Evolutionary conservation across 2,329 filamentous ascomycete genomes (phyloP).

Genomic region (Nemania diffusa): DNA sequence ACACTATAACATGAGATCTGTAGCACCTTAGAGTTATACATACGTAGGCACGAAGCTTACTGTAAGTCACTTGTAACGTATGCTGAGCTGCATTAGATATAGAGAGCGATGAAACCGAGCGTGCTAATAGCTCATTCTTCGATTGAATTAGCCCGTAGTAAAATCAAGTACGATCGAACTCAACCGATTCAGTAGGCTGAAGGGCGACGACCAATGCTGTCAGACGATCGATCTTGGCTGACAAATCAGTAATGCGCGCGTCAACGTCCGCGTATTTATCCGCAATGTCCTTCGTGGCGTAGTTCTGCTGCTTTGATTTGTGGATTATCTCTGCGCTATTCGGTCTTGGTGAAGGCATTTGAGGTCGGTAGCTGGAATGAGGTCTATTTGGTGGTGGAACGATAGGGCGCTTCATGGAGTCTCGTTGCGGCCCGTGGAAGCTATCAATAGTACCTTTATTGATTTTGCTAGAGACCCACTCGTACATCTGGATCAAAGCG

Average conservation of each 20-base stretch:
- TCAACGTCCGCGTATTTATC: slow-evolving; percentile 58
- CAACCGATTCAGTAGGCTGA: slow-evolving; percentile 51
- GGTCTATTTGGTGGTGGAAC: slow-evolving; percentile 42
- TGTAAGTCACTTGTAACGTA: background rate
- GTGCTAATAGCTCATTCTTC: background rate
- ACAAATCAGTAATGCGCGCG: slow-evolving; percentile 64
- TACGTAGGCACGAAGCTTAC: background rate
- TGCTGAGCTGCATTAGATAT: background rate
- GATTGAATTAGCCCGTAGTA: background rate
- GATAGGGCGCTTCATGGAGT: slow-evolving; percentile 39
- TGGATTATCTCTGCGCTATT: slow-evolving; percentile 41
- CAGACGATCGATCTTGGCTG: slow-evolving; percentile 67
- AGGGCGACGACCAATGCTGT: slow-evolving; percentile 63
- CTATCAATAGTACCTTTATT: slow-evolving; percentile 57
- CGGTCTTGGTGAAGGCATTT: slow-evolving; percentile 40
- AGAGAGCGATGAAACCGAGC: background rate
- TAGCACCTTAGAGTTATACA: background rate
- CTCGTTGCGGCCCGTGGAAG: slow-evolving; percentile 59
- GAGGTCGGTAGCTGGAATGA: slow-evolving; percentile 41
- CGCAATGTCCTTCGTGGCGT: slow-evolving; percentile 50
- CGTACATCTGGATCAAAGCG: slow-evolving; percentile 74
- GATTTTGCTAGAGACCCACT: slow-evolving; percentile 59
- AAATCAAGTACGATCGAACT: slow-evolving; percentile 39
- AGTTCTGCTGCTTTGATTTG: slow-evolving; percentile 36
- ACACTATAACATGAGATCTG: background rate